These are phyloP conservation scores for Mentha longifolia DNA, from an alignment of 257 asterid species.

Conservation along the genomic window DNA sequence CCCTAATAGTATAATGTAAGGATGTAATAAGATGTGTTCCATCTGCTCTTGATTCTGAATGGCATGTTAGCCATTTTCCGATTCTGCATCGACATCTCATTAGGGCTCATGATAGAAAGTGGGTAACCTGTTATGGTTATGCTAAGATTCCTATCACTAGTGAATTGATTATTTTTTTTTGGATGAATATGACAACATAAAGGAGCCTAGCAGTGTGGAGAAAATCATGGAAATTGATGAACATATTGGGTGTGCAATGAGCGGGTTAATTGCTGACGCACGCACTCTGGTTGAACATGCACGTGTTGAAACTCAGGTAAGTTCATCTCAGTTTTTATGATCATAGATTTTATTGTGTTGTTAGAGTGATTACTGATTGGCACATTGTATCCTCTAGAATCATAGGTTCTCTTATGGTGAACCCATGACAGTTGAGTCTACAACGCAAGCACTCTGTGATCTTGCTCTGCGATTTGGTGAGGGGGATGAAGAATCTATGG, in stretches of 20 bases:
- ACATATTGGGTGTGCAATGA: constrained; percentile 96
- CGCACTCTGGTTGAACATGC: constrained; percentile 97
- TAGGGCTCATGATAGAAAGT: not conserved
- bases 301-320: constrained; percentile 92
- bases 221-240: constrained; percentile 94
- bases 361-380: constrained; percentile 23
- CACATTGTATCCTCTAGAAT: constrained; percentile 54
- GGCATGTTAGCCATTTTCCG: not conserved
- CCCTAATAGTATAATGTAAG: no score
- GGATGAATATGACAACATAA: constrained; percentile 4
- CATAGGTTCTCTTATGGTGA: constrained; percentile 96
- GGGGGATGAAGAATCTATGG: constrained; percentile 93
- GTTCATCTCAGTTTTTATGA: not conserved
- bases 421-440: constrained; percentile 96
- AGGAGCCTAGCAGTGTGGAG: constrained; percentile 74
- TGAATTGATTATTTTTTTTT: not conserved
- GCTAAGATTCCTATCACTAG: not conserved
- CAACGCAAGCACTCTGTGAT: constrained; percentile 96
- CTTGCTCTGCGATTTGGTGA: constrained; percentile 96
- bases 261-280: constrained; percentile 96
- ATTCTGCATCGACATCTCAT: not conserved
- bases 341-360: constrained; percentile 4
- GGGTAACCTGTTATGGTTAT: not conserved
- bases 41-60: constrained; percentile 6
- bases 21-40: constrained; percentile 12